Conservation (phyloP, 2,329 filamentous ascomycete species). For the Aspergillus tubingensis region DNA sequence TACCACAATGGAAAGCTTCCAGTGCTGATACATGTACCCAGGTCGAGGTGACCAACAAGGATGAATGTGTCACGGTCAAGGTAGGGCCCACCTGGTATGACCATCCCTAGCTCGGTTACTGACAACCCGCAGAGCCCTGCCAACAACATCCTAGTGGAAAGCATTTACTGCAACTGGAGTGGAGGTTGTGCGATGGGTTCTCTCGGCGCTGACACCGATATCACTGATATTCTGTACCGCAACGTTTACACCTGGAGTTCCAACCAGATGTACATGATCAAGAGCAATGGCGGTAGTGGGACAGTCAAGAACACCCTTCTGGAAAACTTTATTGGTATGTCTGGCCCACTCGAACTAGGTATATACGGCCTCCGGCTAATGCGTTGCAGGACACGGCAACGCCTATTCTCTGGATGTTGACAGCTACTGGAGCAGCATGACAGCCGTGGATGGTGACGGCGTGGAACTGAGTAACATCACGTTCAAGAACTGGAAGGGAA, state of each 20-base stretch:
- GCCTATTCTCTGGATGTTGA: constrained; percentile 61
- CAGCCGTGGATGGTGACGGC: constrained; percentile 48
- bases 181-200: constrained; percentile 62
- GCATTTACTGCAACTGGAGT: constrained; percentile 64
- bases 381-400: constrained; percentile 54
- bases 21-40: constrained; percentile 11
- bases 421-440: constrained; percentile 54
- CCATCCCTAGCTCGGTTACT: not conserved
- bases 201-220: constrained; percentile 51
- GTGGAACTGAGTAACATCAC: constrained; percentile 57
- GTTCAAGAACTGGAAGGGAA: constrained; percentile 60
- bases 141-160: constrained; percentile 59
- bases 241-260: constrained; percentile 62
- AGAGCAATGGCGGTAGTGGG: constrained; percentile 60
- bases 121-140: constrained; percentile 44
- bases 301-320: constrained; percentile 52
- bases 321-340: constrained; percentile 56
- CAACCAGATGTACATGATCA: constrained; percentile 67
- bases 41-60: constrained; percentile 63
- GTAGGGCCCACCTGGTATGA: constrained; percentile 16
- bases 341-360: no score
- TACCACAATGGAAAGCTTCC: no score
- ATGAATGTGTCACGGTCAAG: constrained; percentile 63
- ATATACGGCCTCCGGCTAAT: not conserved
- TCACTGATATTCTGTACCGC: constrained; percentile 56